Evolutionary conservation across 2,329 filamentous ascomycete genomes (phyloP).

Genomic region (Botryotinia convoluta): DNA sequence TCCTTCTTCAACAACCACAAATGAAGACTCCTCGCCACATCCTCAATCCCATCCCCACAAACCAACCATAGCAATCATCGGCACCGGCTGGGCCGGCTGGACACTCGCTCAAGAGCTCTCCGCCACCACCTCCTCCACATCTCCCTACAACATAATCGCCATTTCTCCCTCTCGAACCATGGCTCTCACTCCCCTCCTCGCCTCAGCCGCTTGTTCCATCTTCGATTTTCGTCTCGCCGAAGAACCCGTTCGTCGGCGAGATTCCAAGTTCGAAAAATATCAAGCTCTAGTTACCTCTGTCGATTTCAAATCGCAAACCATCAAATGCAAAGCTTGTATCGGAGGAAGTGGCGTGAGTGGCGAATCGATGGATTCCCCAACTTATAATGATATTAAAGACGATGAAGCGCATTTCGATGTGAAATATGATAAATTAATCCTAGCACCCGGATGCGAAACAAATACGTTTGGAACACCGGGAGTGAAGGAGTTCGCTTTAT

Average conservation of each 20-base stretch:
- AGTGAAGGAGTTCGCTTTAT: slow-evolving; percentile 28
- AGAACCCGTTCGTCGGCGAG: slow-evolving; percentile 38
- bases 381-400: not conserved
- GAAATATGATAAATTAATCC: slow-evolving; percentile 43
- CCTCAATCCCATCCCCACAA: not conserved
- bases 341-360: slow-evolving; percentile 8
- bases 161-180: slow-evolving; percentile 44
- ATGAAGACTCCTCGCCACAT: not conserved
- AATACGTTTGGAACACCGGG: slow-evolving; percentile 32
- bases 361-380: not conserved
- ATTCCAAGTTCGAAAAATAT: slow-evolving; percentile 9
- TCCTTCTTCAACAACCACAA: not conserved
- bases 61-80: slow-evolving; percentile 9
- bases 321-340: slow-evolving; percentile 37
- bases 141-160: slow-evolving; percentile 41
- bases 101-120: slow-evolving; percentile 40
- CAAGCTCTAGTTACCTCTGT: slow-evolving; percentile 26
- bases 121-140: slow-evolving; percentile 30
- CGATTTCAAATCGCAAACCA: slow-evolving; percentile 39
- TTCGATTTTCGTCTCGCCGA: slow-evolving; percentile 46
- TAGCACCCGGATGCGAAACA: slow-evolving; percentile 43
- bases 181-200: slow-evolving; percentile 46
- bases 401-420: slow-evolving; percentile 38
- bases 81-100: slow-evolving; percentile 38
- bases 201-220: slow-evolving; percentile 45